Conservation (phyloP, 176 grass and related monocot genomes). For the Eragrostis nindensis region DNA sequence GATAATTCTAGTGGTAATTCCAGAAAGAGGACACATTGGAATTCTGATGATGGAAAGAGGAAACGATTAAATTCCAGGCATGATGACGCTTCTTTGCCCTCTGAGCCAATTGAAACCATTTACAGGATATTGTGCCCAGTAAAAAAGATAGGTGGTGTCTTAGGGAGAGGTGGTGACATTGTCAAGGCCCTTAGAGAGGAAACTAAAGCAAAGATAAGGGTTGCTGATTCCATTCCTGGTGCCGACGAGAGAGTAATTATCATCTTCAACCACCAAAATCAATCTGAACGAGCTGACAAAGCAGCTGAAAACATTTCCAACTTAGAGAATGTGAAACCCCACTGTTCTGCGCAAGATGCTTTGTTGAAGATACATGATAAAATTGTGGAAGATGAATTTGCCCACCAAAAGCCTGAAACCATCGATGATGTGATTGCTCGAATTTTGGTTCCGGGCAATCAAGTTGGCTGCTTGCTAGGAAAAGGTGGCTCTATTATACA, state of each 20-base stretch:
- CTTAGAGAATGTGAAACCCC: conserved; percentile 51
- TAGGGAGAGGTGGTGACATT: conserved; percentile 89
- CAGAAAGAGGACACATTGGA: conserved; percentile 47
- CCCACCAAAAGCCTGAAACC: conserved; percentile 50
- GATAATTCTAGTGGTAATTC: conserved; percentile 45
- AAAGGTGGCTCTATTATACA: conserved; percentile 99
- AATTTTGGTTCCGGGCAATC: conserved; percentile 89
- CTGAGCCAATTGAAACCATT: conserved; percentile 79
- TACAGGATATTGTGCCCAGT: conserved; percentile 91
- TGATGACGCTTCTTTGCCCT: conserved; percentile 54
- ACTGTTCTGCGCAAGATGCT: conserved; percentile 86
- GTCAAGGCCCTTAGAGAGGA: conserved; percentile 86
- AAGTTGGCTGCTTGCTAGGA: conserved; percentile 90
- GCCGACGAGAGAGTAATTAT: conserved; percentile 95
- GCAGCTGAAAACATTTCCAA: conserved; percentile 43
- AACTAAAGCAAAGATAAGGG: conserved; percentile 95
- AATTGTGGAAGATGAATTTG: conserved; percentile 79
- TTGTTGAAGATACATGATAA: conserved; percentile 95
- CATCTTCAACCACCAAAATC: conserved; percentile 66
- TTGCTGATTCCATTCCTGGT: conserved; percentile 92
- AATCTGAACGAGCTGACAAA: conserved; percentile 49
- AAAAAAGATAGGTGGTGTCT: conserved; percentile 88
- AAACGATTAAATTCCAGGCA: conserved; percentile 61
- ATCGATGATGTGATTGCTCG: conserved; percentile 65
- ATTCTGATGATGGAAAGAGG: conserved; percentile 70